phyloP scores from a whole-genome alignment of 2,329 filamentous ascomycete species.

The Ceratocystis cubensis region DNA sequence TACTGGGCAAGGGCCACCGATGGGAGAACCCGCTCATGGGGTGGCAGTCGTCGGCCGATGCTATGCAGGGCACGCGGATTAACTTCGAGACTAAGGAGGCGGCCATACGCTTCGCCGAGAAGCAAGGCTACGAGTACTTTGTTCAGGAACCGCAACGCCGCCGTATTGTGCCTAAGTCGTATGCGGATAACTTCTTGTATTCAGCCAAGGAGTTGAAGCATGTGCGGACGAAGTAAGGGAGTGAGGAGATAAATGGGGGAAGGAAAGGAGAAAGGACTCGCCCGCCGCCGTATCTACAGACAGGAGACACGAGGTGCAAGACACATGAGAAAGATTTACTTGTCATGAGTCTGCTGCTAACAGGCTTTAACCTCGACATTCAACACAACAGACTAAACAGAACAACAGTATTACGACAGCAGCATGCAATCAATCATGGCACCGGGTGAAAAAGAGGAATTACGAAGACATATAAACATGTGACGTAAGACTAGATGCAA shows the following conservation, averaged over 20 bases:
- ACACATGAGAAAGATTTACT: not conserved
- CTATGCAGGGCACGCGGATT: slow-evolving; percentile 86
- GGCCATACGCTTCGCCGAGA: slow-evolving; percentile 88
- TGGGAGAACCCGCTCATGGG: slow-evolving; percentile 99
- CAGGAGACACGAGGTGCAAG: no score
- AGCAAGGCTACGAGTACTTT: slow-evolving; percentile 98
- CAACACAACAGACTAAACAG: not conserved
- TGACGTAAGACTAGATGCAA: no score
- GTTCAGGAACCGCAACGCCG: slow-evolving; percentile 92
- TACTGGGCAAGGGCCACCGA: slow-evolving; percentile 78
- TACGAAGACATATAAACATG: no score
- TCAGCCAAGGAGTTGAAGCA: slow-evolving; percentile 76
- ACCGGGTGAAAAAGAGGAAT: no score
- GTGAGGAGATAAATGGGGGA: not conserved
- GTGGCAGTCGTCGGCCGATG: slow-evolving; percentile 92
- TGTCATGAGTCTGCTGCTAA: no score
- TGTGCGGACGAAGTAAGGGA: slow-evolving; percentile 60
- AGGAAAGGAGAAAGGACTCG: not conserved
- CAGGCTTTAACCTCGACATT: not conserved
- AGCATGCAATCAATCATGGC: not conserved
- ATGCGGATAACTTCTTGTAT: slow-evolving; percentile 93
- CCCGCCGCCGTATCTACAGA: no score
- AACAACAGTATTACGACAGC: slow-evolving; percentile 1
- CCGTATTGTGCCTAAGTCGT: slow-evolving; percentile 78
- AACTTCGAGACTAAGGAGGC: slow-evolving; percentile 90